These are phyloP conservation scores for Dryas integrifolia DNA, from an alignment of 331 rosid species.

Conservation along the genomic window DNA sequence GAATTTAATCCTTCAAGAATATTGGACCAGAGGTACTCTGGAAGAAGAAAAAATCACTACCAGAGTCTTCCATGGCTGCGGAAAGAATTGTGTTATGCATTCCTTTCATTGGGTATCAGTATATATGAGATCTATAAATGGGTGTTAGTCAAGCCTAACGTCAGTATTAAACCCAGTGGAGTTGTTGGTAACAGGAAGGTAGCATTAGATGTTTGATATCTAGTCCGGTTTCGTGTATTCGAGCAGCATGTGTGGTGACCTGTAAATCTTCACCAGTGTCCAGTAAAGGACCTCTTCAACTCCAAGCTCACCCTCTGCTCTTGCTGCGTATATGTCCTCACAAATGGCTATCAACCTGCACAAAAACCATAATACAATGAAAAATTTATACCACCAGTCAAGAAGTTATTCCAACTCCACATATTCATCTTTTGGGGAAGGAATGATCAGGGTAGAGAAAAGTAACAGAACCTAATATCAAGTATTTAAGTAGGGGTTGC, in stretches of 20 bases:
- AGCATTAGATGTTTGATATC: slow-evolving; percentile 13
- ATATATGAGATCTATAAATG: background rate
- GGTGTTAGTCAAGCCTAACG: slow-evolving; percentile 23
- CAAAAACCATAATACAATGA: background rate
- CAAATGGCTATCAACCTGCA: slow-evolving; percentile 90
- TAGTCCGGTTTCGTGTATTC: slow-evolving; percentile 91
- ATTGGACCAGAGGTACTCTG: background rate
- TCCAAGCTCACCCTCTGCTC: slow-evolving; percentile 99
- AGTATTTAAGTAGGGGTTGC: too few species aligned
- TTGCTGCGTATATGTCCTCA: slow-evolving; percentile 95
- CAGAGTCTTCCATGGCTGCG: background rate
- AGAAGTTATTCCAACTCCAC: too few species aligned
- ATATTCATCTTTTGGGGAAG: too few species aligned
- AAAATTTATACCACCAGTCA: too few species aligned
- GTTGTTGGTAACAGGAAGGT: slow-evolving; percentile 26
- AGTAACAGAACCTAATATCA: too few species aligned
- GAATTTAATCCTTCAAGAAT: too few species aligned
- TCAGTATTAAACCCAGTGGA: slow-evolving; percentile 24
- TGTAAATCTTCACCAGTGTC: slow-evolving; percentile 93
- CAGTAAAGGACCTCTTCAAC: slow-evolving; percentile 93
- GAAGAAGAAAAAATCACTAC: background rate
- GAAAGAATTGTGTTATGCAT: background rate
- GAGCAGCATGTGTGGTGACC: slow-evolving; percentile 96
- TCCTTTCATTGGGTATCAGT: background rate
- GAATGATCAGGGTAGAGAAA: too few species aligned